Base-by-base conservation (phyloP, 495 filamentous ascomycete species). In the Hapsidospora chrysogenum region DNA sequence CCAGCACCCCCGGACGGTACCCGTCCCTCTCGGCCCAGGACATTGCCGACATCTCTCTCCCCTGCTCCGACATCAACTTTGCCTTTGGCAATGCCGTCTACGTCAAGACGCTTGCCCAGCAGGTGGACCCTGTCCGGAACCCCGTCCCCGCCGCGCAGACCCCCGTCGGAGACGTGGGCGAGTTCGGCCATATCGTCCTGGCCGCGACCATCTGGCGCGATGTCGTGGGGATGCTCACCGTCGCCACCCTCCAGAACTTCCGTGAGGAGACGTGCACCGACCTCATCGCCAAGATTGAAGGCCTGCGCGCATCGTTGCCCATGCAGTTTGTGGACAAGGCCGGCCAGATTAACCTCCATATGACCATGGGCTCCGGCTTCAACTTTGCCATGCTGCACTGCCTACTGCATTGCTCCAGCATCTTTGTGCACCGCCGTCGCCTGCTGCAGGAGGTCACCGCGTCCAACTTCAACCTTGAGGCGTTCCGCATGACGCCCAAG, bases 331-430 rank as follows among this genome's bases (percentile, higher is more conserved):
- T 61, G 41, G 63, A 66, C 41, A 66, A 66, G 41, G 53, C 57
- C 2, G 55, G 53, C 17, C 61, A 66, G 37, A 60, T 66, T 46
- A 65, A 57, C 34, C 50, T 65, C 9, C 63, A 66, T 40, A 65
- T 66, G 31, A 66, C 63, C 10, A 66, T 65, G 63, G 63, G 63
- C 10, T 64, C 61, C 36, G 63, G 63, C 26, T 60, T 54, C 40
- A 66, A 60, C 2, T 66, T 63, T 36, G 61, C 61, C 33, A 61
- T 66, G 58, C 53, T 66, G 26, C 63, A 66, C 44, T 63, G 50
- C 22, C 56, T 66, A 30, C 49, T 66, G 14, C 61, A 66, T 44
- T 65, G 60, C 41, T 60, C 57, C 17, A 63, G 55, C 26, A 66
- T 65, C 40, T 65, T 66, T 39, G 54, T 66, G 20, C 62, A 64